Conservation (phyloP, 441 rosid species). For the Geranium incanum region DNA sequence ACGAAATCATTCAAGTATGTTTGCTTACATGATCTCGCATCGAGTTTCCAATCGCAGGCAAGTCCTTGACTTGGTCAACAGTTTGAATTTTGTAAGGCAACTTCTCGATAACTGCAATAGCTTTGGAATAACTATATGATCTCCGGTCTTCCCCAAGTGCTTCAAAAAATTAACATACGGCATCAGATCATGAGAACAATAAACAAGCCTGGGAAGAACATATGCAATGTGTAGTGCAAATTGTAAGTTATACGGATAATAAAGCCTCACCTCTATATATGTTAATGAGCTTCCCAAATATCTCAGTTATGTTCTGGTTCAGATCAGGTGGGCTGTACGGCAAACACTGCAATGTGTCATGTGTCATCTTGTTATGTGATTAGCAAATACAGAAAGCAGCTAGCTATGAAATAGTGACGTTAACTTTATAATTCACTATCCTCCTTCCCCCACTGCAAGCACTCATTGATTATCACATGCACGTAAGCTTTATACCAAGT, state of each 20-base stretch:
- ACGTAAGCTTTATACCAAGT: neutral
- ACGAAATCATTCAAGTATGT: constrained; percentile 8
- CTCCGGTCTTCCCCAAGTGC: constrained; percentile 93
- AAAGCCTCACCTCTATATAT: constrained; percentile 65
- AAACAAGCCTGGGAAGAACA: constrained; percentile 5
- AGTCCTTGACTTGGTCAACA: constrained; percentile 65
- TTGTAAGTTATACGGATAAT: neutral
- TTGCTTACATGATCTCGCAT: constrained; percentile 84
- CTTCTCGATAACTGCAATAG: constrained; percentile 79
- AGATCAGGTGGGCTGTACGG: constrained; percentile 70
- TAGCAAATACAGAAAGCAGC: constrained; percentile 15
- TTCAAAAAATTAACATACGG: constrained; percentile 26
- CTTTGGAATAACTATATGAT: constrained; percentile 92
- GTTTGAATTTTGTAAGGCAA: constrained; percentile 76
- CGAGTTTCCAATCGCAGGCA: constrained; percentile 89
- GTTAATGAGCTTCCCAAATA: constrained; percentile 81
- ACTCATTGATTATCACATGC: neutral
- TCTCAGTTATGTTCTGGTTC: constrained; percentile 68
- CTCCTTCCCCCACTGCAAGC: neutral
- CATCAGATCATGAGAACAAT: constrained; percentile 16
- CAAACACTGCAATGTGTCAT: constrained; percentile 28
- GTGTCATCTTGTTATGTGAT: constrained; percentile 7
- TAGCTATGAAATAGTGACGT: neutral
- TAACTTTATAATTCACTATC: neutral
- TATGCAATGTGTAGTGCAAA: constrained; percentile 4